phyloP scores from a whole-genome alignment of 306 rosid species.

The Pyrus communis region DNA sequence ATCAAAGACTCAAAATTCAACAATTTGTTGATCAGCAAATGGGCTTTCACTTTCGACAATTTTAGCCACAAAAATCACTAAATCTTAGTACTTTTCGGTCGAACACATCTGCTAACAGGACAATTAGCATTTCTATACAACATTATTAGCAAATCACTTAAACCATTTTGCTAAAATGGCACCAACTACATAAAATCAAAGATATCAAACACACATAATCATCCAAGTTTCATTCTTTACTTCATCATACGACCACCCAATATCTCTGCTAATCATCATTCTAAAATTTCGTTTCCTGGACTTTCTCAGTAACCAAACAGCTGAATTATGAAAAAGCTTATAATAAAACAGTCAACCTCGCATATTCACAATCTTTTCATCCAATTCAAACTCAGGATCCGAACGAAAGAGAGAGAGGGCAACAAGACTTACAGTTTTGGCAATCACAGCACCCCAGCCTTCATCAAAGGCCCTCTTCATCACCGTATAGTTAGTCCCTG shows the following conservation, averaged over 20 bases:
- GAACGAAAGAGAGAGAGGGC: neutral
- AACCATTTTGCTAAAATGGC: neutral
- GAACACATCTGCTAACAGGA: neutral
- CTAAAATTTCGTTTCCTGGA: neutral
- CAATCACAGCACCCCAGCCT: constrained; percentile 99
- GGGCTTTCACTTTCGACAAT: neutral
- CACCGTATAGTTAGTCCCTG: constrained; percentile 96
- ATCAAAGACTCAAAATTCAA: no score
- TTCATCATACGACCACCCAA: neutral
- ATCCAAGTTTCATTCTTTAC: neutral
- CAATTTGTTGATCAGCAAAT: neutral
- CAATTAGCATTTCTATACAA: neutral
- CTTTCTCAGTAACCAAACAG: constrained; percentile 4
- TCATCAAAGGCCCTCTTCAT: constrained; percentile 98
- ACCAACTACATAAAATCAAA: neutral
- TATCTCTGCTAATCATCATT: neutral
- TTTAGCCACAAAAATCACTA: neutral
- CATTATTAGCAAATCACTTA: neutral
- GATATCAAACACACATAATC: neutral
- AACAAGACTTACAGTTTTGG: constrained; percentile 71
- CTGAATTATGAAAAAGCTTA: neutral
- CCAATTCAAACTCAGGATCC: neutral
- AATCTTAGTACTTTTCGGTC: neutral
- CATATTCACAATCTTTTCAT: neutral
- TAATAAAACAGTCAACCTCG: neutral